Evolutionary conservation across 306 rosid species (phyloP).

Genomic region (Amphicarpaea edgeworthii): DNA sequence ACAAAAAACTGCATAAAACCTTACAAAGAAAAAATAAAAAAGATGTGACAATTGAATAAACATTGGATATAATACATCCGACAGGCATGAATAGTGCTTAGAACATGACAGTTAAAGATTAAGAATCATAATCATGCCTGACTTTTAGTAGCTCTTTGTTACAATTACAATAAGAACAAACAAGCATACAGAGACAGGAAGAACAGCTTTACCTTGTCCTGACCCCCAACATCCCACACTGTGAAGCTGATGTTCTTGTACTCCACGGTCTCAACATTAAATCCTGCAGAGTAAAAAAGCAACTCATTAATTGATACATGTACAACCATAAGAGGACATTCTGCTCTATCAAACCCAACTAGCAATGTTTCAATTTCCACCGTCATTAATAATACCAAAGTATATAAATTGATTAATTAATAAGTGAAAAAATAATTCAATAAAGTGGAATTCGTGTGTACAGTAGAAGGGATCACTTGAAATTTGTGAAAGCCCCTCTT

Average conservation of each 20-base stretch:
- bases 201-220: slow-evolving; percentile 76
- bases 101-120: slow-evolving; percentile 11
- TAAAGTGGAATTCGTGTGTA: not conserved
- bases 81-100: slow-evolving; percentile 9
- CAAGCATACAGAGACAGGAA: slow-evolving; percentile 9
- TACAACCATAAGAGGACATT: slow-evolving; percentile 4
- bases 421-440: not conserved
- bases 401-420: not conserved
- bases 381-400: slow-evolving; percentile 1
- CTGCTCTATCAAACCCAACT: slow-evolving; percentile 14
- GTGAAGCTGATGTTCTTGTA: slow-evolving; percentile 99
- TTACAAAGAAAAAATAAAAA: slow-evolving; percentile 3
- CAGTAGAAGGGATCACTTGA: too few species aligned
- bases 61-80: not conserved
- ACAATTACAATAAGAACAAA: slow-evolving; percentile 16
- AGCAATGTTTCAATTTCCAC: not conserved
- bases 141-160: slow-evolving; percentile 31
- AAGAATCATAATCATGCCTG: slow-evolving; percentile 3
- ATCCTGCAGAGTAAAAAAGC: slow-evolving; percentile 61
- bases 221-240: slow-evolving; percentile 99
- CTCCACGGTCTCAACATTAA: slow-evolving; percentile 97
- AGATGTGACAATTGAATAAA: slow-evolving; percentile 9
- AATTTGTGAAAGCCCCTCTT: not conserved
- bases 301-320: not conserved
- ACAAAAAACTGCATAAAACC: slow-evolving; percentile 12